Percentiles rank a stretch among this genome's conserved stretches.
These are phyloP conservation scores for Taphrina deformans DNA, from an alignment of 1,139 yeast genomes.

Conservation along the genomic window DNA sequence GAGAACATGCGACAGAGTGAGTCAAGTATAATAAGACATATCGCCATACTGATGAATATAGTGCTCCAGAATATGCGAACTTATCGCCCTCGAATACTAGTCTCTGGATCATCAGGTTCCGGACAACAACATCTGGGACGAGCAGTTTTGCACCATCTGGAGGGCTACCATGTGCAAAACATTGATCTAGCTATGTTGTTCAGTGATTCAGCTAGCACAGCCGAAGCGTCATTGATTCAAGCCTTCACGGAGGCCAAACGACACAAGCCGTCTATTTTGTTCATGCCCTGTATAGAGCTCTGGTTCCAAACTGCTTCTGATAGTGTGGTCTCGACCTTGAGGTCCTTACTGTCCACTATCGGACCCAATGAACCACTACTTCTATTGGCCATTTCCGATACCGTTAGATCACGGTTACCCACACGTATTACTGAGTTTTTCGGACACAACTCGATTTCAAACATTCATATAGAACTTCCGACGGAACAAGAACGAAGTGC, in stretches of 20 bases:
- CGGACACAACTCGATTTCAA: constrained; percentile 55
- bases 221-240: constrained; percentile 83
- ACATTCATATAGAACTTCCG: constrained; percentile 54
- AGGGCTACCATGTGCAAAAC: constrained; percentile 86
- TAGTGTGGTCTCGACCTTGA: constrained; percentile 69
- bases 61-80: constrained; percentile 59
- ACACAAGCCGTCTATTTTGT: constrained; percentile 84
- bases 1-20: constrained; percentile 60
- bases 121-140: constrained; percentile 88
- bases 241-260: constrained; percentile 84
- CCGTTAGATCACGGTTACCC: constrained; percentile 47
- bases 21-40: constrained; percentile 42
- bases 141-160: constrained; percentile 77
- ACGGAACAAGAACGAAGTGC: constrained; percentile 49
- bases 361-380: constrained; percentile 72
- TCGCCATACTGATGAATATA: constrained; percentile 32
- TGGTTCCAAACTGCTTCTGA: constrained; percentile 71
- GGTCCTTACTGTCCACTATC: constrained; percentile 66
- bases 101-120: constrained; percentile 74
- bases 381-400: constrained; percentile 74
- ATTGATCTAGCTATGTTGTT: constrained; percentile 76
- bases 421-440: constrained; percentile 52
- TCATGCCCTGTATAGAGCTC: constrained; percentile 77
- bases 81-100: constrained; percentile 76
- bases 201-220: constrained; percentile 72